Evolutionary conservation across 768 basidiomycete species (phyloP).

Genomic region (Udeniomyces megalosporus): DNA sequence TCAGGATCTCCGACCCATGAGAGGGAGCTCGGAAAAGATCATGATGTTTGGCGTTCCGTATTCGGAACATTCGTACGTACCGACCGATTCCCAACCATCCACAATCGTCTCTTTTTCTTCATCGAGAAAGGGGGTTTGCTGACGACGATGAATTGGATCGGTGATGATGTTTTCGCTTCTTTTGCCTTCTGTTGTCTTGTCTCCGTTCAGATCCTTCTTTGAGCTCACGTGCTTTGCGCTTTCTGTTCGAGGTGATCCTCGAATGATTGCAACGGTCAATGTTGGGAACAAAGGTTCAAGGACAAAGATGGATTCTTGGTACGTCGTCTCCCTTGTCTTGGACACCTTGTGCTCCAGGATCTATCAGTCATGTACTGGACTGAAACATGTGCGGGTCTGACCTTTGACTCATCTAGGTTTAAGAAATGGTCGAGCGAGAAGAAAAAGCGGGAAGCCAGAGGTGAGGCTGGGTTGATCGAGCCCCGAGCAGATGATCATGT

Average conservation of each 20-base stretch:
- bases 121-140: neutral
- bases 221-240: constrained; percentile 69
- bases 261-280: constrained; percentile 77
- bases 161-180: neutral
- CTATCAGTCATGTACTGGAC: too few species aligned
- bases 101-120: constrained; percentile 76
- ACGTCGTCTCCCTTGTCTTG: neutral
- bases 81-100: too few species aligned
- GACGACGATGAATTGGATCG: too few species aligned
- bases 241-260: constrained; percentile 49
- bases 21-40: constrained; percentile 50
- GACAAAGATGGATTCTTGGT: constrained; percentile 63
- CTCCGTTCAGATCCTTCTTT: constrained; percentile 56
- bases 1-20: constrained; percentile 47
- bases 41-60: constrained; percentile 61
- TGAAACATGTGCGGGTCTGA: neutral
- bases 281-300: constrained; percentile 33
- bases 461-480: constrained; percentile 14
- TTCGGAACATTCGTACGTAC: neutral
- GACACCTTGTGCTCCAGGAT: too few species aligned
- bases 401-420: constrained; percentile 37
- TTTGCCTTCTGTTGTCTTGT: constrained; percentile 39
- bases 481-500: constrained; percentile 13
- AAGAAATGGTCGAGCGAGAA: constrained; percentile 74
- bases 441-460: constrained; percentile 38